Evolutionary conservation across 768 basidiomycete genomes (phyloP), one percentile per base, ranked within the genome.

Genomic region (Rhizopogon vulgaris): DNA sequence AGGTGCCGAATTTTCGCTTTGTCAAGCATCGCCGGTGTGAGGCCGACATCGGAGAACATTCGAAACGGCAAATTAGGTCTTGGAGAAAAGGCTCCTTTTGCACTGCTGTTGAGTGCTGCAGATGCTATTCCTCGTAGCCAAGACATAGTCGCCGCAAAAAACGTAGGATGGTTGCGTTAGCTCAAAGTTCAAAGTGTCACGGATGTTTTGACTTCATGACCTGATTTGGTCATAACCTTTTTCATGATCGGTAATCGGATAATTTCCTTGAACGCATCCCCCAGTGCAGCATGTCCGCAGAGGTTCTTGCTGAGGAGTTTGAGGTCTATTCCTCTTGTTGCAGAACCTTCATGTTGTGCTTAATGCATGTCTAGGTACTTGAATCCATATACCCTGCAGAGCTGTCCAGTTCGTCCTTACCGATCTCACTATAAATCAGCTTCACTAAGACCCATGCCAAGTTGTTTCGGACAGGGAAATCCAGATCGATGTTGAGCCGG

Each of bases 361-460:
- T 55, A 55, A 49, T 48, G 22, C 47, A 54, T 52, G 28, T 17
- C n/a, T 61, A 95, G 88, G 93, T 96, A 25, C 79, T 97, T 59
- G 93, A 95, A 72, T 86, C 92, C 3, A 98, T 98, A 67, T 98
- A 95, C 68, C 92, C 95, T 4, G 86, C 90, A 58, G 95, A 98
- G 69, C 74, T 96, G 52, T 79, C 86, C 63, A 88, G 94, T 96
- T 73, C 65, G 93, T 88, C 57, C 59, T 61, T 58, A 61, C 63
- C 62, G 64, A 61, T 54, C 56, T 64, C 58, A 59, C 57, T 59
- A 58, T 56, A 47, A 58, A 62, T 63, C 55, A 52, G 51, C 3
- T 63, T 62, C 58, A 68, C 79, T 84, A 71, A 83, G 72, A 66
- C 70, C 69, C 69, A 63, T 69, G 60, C 53, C 60, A 88, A 97